phyloP scores from a whole-genome alignment of 306 rosid genomes.

The Sindora glabra region DNA sequence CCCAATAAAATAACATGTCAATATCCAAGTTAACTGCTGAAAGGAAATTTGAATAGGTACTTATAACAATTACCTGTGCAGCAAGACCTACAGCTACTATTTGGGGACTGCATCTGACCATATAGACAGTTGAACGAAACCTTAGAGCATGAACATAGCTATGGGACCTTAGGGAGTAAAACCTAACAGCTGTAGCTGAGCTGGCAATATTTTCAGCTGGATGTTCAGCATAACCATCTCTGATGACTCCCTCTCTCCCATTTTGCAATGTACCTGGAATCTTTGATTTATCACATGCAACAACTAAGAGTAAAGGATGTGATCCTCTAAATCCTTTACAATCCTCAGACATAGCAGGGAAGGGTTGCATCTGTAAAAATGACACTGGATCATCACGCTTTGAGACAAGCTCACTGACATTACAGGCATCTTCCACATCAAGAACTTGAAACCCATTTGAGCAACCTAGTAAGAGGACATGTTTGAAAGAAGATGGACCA shows the following conservation, averaged over 20 bases:
- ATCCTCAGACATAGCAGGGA: slow-evolving; percentile 49
- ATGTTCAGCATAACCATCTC: slow-evolving; percentile 54
- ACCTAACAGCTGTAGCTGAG: slow-evolving; percentile 83
- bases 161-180: slow-evolving; percentile 79
- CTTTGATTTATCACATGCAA: slow-evolving; percentile 77
- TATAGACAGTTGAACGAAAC: slow-evolving; percentile 84
- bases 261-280: slow-evolving; percentile 61
- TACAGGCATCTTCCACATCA: slow-evolving; percentile 78
- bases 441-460: slow-evolving; percentile 95
- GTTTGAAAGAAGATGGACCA: slow-evolving; percentile 48
- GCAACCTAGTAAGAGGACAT: slow-evolving; percentile 78
- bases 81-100: slow-evolving; percentile 93
- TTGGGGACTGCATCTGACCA: slow-evolving; percentile 94
- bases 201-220: slow-evolving; percentile 46
- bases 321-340: slow-evolving; percentile 71
- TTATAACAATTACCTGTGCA: slow-evolving; percentile 58
- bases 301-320: slow-evolving; percentile 90
- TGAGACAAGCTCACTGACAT: slow-evolving; percentile 71
- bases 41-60: slow-evolving; percentile 1
- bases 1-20: slow-evolving; percentile 4
- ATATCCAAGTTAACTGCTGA: slow-evolving; percentile 4
- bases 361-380: slow-evolving; percentile 86
- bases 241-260: slow-evolving; percentile 38
- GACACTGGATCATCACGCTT: slow-evolving; percentile 92
- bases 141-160: slow-evolving; percentile 90